Base-by-base conservation (phyloP, 1,139 yeast genomes). In the Zygoascus meyerae region DNA sequence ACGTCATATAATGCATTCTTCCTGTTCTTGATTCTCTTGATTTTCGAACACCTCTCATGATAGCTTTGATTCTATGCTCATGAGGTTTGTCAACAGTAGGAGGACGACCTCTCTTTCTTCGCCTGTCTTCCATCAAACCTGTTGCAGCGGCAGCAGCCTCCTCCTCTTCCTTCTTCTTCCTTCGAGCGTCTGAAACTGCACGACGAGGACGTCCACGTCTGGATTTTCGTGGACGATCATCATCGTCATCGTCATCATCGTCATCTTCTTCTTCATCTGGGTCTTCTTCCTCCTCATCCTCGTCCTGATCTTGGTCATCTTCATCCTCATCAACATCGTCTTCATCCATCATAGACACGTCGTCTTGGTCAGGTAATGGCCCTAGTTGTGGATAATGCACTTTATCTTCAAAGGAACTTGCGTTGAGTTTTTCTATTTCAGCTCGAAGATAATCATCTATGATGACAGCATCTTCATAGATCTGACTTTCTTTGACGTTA, bases 21-120 rank as follows among this genome's bases (percentile, higher is more conserved):
- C 71, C 73, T 12, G 74, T 73, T 42, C 71, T 72, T 5, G 75
- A 73, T 55, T 78, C 81, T 46, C 79, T 76, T 50, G 84, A 81
- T 61, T 85, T 85, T 58, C 87, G 85, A 59, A 92, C 73, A 43
- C 80, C 82, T 61, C 95, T 81, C 71, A 90, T 70, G 38, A 92
- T 82, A 53, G 86, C 81, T 65, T 90, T 90, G 63, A 90, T 89
- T 53, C 97, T 75, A 57, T 87, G 89, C 66, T 92, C 97, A 65
- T 84, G 90, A 3, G 97, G 97, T 58, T 85, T 81, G 65, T 90
- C 97, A 48, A 90, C 94, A 46, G 90, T 86, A 1, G 97, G 97
- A 7, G 97, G 97, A 60, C 97, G 78, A 37, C 97, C 97, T 60
- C 97, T 75, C 64, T 86, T 81, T 46, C 79, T 79, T 54, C 89